Base-by-base conservation (phyloP, 306 rosid genomes). In the Rosa persica region DNA sequence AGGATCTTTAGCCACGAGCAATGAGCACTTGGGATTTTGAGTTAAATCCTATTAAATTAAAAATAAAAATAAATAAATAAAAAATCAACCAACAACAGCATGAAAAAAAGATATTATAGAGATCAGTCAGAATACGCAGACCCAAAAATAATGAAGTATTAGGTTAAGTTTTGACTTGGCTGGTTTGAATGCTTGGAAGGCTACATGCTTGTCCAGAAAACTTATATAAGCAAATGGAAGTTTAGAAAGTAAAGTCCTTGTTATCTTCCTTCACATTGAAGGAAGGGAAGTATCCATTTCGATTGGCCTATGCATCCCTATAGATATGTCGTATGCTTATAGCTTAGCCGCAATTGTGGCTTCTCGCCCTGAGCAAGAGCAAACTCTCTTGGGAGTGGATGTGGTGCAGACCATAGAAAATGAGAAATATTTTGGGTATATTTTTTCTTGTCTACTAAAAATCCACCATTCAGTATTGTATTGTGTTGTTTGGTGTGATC, bases 1-100 rank as follows among this genome's bases (percentile, higher is more conserved):
- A 25, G 92, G 92, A 84, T 95, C 97, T 88, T 89, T 89, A 73
- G 97, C 92, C 82, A 95, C 85, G 76, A 95, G 97, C 83, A 95
- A 83, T 23, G 98, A 89, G 80, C 98, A 95, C 88, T 92, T 91
- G 58, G 90, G 87, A 78, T 89, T 92, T 52, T 83, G 87, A 70
- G 88, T 70, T 74, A 95, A 83, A 83, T 92, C 96, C 98, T 95
- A 86, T 61, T 22, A 48, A 54, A 69, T 12, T 12, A 47, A 47
- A 2, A 2, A 47, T 46, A 12, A 46, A 10, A n/a, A n/a, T n/a
- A n/a, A n/a, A n/a, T n/a, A n/a, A n/a, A 8, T 8, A 1, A 49
- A 5, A 49, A 49, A 49, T 4, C 20, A 49, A 49, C 55, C 55
- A 49, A 16, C 20, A 49, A 49, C 19, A 49, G 5, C 20, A 4